A percentile compares a stretch with the other conserved stretches of the same genome.
Conservation (phyloP, 768 basidiomycete species). For the Suillus decipiens region DNA sequence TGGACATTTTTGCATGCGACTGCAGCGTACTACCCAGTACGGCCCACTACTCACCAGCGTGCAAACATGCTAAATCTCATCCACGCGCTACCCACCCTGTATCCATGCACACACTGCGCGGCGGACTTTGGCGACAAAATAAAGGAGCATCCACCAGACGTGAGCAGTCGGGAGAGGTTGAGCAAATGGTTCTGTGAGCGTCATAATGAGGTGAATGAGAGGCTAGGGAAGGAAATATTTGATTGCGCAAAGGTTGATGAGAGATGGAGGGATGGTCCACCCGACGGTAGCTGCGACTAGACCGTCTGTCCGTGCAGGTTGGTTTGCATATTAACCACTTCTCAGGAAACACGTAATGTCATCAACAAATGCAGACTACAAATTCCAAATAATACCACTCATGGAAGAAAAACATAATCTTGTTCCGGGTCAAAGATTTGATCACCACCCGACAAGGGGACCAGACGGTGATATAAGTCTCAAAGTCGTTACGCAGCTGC, state of each 20-base stretch:
- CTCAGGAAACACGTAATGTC: background rate
- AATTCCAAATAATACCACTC: slow-evolving; percentile 2
- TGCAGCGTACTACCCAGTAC: slow-evolving; percentile 93
- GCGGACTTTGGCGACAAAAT: slow-evolving; percentile 77
- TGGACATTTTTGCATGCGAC: slow-evolving; percentile 98
- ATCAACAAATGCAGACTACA: background rate
- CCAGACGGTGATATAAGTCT: background rate
- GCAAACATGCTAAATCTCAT: slow-evolving; percentile 84
- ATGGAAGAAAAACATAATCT: background rate
- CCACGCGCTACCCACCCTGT: slow-evolving; percentile 75
- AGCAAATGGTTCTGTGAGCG: slow-evolving; percentile 88
- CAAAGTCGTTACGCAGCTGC: background rate
- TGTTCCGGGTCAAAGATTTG: background rate
- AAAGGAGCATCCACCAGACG: slow-evolving; percentile 69
- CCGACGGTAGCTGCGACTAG: slow-evolving; percentile 87
- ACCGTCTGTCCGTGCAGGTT: background rate
- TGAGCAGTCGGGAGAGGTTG: slow-evolving; percentile 65
- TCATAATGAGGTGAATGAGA: slow-evolving; percentile 91
- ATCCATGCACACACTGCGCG: slow-evolving; percentile 89
- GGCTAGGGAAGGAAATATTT: slow-evolving; percentile 81
- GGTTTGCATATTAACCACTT: no score
- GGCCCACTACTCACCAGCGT: slow-evolving; percentile 72
- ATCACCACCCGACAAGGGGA: background rate
- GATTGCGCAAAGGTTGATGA: slow-evolving; percentile 82
- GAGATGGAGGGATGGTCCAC: slow-evolving; percentile 91